A percentile compares a stretch with the other conserved stretches of the same genome.
Conservation (phyloP, 2,329 filamentous ascomycete species). For the Dothideomycetes sp. region DNA sequence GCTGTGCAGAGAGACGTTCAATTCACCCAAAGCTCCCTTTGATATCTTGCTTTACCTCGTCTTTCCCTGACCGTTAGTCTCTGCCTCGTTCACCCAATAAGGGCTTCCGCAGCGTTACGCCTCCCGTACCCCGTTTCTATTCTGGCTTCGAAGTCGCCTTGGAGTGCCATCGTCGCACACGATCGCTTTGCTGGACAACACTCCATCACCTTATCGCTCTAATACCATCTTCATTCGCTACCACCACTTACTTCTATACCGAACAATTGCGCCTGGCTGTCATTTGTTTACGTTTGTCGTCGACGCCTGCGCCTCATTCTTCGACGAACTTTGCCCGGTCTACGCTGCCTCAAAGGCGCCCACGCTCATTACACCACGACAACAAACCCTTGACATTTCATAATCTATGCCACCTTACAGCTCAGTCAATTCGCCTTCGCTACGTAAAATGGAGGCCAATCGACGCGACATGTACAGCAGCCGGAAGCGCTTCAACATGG, state of each 20-base stretch:
- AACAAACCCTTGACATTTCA: not conserved
- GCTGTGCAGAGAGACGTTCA: not conserved
- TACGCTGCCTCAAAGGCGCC: not conserved
- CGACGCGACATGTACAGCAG: slow-evolving; percentile 24
- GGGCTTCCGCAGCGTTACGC: too few species aligned
- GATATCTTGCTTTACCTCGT: too few species aligned
- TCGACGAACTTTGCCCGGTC: not conserved
- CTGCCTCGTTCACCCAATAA: too few species aligned
- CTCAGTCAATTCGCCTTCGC: slow-evolving; percentile 57
- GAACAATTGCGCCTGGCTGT: too few species aligned
- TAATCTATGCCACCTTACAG: slow-evolving; percentile 59
- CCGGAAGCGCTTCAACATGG: slow-evolving; percentile 54
- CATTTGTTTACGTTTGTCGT: too few species aligned
- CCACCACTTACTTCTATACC: too few species aligned
- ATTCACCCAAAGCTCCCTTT: not conserved
- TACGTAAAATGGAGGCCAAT: slow-evolving; percentile 68
- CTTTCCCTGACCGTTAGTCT: too few species aligned
- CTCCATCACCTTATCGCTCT: not conserved
- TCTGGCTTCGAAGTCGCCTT: too few species aligned
- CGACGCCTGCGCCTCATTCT: too few species aligned
- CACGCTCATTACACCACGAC: not conserved
- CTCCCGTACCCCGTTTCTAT: too few species aligned
- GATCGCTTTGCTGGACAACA: not conserved
- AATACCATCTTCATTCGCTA: slow-evolving; percentile 5
- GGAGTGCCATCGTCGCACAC: too few species aligned